Evolutionary conservation across 768 basidiomycete genomes (phyloP), one percentile per base, ranked within the genome.

Genomic region (Lenzites betulinus): DNA sequence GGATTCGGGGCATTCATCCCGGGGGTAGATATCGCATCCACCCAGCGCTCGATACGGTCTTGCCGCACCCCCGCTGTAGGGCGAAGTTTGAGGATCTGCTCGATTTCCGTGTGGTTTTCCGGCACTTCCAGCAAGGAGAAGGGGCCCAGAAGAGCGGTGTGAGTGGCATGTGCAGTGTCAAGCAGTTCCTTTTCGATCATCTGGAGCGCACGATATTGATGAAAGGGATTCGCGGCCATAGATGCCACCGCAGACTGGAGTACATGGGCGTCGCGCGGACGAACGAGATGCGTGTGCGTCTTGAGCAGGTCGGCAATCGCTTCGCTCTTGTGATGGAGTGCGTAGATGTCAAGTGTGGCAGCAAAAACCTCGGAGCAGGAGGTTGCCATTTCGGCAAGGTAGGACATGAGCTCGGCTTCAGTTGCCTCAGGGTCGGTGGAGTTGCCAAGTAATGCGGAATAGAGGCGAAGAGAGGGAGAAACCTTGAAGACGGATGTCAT

Each of bases 121-220:
- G 79, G 70, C 9, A 78, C 73, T 9, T 81, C 76, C 20, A 87
- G 75, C 25, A 76, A 76, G 23, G 75, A 73, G 69, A 89, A 89
- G 3, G 76, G 72, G 11, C 71, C 61, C 42, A 75, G 75, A 33
- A 88, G 69, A 2, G 79, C 76, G 2, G 75, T 73, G 35, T 72
- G 78, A 41, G 86, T 76, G 2, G 76, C 74, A 5, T 70, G 70
- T 1, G 78, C 69, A 16, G 79, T 75, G 46, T 84, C 82, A 23
- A 76, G 47, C 0, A 89, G 74, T 64, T 89, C 86, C 58, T 74
- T 76, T 62, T 85, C 80, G 56, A 83, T 65, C 57, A 87, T 79
- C 25, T 74, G 59, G 0, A 82, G 65, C 18, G 76, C 78, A 28
- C 73, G 69, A 23, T 56, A 11, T 8, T 66, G 71, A 70, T 65